Base-by-base conservation (phyloP, 768 basidiomycete genomes). In the Lentinula edodes region DNA sequence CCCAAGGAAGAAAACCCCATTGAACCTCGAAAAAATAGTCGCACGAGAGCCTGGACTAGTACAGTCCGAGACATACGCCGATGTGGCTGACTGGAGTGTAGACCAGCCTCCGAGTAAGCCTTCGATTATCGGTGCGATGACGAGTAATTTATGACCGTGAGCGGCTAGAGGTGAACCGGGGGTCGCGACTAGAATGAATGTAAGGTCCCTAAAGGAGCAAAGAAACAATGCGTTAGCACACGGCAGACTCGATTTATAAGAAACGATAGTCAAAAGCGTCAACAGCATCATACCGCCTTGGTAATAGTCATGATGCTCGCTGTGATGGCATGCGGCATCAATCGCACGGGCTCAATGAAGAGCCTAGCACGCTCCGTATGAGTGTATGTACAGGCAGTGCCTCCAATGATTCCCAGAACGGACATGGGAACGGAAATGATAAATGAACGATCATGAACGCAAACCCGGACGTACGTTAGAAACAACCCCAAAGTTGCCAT, bases 101-200 rank as follows among this genome's bases (percentile, higher is more conserved):
- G 88, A 84, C 83, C 88, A 90, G 32, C 94, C 92, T 13, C 94
- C 94, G 2, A 93, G 78, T 15, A 88, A 73, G 16, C 95, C 95
- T 69, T 97, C 95, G 18, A 93, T 75, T 41, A 89, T 71, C 0
- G 95, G 91, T 2, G 93, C 89, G 53, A 95, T 63, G 32, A 96
- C 74, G 18, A 97, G 79, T 28, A 95, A 75, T 61, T 85, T 85
- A 67, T 91, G 90, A 0, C 89, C 88, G 66, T 94, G 87, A 3
- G 78, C 74, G 53, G 81, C 81, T 53, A 87, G 77, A 13, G 78
- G 79, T 45, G 82, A 87, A 50, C 78, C 80, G 0, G 89, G 87
- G 0, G 85, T 86, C 7, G 93, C 92, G 2, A 88, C 88, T 23
- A 94, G 78, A 62, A 93, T 85, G 71, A 95, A 95, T n/a, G 80